Evolutionary conservation across 306 rosid species (phyloP).

Genomic region (Spatholobus suberectus): DNA sequence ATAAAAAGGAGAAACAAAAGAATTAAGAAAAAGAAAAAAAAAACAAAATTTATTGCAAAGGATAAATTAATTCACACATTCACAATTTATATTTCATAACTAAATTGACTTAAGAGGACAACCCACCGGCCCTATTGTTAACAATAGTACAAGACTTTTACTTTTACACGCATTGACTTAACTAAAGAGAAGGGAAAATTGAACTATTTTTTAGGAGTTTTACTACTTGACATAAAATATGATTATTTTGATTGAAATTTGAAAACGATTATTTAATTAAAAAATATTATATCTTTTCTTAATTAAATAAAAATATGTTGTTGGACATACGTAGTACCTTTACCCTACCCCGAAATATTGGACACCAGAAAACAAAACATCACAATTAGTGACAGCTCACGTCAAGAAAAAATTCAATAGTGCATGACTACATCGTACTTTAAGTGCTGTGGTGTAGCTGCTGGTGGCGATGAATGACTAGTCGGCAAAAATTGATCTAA

Average conservation of each 20-base stretch:
- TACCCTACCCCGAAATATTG: background rate
- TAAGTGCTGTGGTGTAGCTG: background rate
- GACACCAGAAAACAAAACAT: constrained; percentile 17
- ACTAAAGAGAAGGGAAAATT: background rate
- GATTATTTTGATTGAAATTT: background rate
- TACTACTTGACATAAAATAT: background rate
- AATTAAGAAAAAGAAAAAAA: too few species aligned
- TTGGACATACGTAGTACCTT: background rate
- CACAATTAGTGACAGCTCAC: constrained; percentile 17
- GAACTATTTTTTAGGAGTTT: background rate
- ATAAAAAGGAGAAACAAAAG: background rate
- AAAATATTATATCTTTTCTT: background rate
- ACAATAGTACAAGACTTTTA: background rate
- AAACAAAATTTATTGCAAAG: background rate
- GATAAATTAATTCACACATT: background rate
- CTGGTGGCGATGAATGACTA: background rate
- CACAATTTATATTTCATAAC: background rate
- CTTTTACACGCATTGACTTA: background rate
- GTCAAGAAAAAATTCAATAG: background rate
- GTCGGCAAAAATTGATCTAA: background rate
- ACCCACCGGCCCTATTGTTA: background rate
- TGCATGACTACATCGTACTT: background rate
- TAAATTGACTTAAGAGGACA: background rate
- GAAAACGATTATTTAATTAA: background rate
- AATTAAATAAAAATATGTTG: background rate